phyloP scores from a whole-genome alignment of 306 rosid species.

The Quercus aquifolioides region DNA sequence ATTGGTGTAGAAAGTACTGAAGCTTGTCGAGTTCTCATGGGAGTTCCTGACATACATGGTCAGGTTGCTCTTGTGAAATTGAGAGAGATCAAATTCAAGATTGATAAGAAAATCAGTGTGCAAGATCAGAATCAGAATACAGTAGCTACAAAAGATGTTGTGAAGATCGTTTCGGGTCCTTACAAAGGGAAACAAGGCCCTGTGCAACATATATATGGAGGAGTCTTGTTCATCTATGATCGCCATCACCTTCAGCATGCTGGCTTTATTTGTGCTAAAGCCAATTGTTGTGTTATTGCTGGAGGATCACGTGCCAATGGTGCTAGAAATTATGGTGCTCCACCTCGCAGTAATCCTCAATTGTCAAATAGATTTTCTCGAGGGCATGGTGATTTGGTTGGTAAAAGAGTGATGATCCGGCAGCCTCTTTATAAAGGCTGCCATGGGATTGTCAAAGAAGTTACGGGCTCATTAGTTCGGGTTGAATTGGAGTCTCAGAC shows the following conservation, averaged over 20 bases:
- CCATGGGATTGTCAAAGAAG: constrained; percentile 87
- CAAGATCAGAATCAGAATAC: constrained; percentile 77
- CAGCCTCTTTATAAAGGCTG: constrained; percentile 90
- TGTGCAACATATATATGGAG: constrained; percentile 92
- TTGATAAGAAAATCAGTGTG: constrained; percentile 76
- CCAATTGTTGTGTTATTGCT: constrained; percentile 81
- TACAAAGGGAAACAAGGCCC: constrained; percentile 97
- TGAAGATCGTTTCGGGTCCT: constrained; percentile 87
- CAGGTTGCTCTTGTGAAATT: constrained; percentile 72
- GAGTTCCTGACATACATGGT: constrained; percentile 81
- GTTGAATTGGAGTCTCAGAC: constrained; percentile 96
- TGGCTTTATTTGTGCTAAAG: constrained; percentile 89
- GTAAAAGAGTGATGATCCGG: constrained; percentile 80
- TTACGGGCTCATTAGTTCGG: constrained; percentile 71
- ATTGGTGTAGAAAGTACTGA: constrained; percentile 84
- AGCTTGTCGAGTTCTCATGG: constrained; percentile 73
- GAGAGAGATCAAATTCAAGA: constrained; percentile 88
- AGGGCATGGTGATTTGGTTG: constrained; percentile 79
- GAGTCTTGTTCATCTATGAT: constrained; percentile 77
- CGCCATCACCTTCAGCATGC: constrained; percentile 99
- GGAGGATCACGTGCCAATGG: constrained; percentile 91
- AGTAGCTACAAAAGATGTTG: constrained; percentile 79
- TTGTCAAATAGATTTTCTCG: constrained; percentile 75
- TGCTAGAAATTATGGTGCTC: constrained; percentile 56
- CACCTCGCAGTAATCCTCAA: constrained; percentile 66